A percentile compares a stretch with the other conserved stretches of the same genome.
These are phyloP conservation scores for Hyaloscypha variabilis DNA, from an alignment of 495 filamentous ascomycete species.

Conservation along the genomic window DNA sequence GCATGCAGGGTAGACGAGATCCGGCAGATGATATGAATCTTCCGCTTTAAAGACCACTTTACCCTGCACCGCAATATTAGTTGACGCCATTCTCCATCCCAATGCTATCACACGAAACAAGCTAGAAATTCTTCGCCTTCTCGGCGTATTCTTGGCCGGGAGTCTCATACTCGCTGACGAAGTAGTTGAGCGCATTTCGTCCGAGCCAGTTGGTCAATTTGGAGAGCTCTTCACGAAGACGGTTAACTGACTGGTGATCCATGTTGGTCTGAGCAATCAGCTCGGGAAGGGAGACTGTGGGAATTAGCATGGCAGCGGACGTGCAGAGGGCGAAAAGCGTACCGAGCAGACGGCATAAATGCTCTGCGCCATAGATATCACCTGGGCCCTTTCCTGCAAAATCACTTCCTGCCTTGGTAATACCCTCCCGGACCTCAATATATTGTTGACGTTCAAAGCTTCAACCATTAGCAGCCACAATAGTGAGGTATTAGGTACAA, in stretches of 20 bases:
- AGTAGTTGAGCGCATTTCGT: constrained; percentile 72
- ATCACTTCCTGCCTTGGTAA: constrained; percentile 56
- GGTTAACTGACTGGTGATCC: constrained; percentile 85
- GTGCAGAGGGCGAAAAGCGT: constrained; percentile 36
- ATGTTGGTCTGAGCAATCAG: constrained; percentile 96
- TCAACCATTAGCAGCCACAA: neutral
- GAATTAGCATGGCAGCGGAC: constrained; percentile 26
- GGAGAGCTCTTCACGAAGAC: constrained; percentile 82
- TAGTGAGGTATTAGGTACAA: neutral
- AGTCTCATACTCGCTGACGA: constrained; percentile 74
- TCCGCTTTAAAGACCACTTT: neutral
- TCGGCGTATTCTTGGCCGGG: constrained; percentile 53
- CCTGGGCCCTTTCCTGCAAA: constrained; percentile 63
- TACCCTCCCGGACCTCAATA: constrained; percentile 66
- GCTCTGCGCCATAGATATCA: constrained; percentile 93
- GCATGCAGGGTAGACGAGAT: neutral
- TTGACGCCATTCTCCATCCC: constrained; percentile 27
- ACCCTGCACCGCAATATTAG: neutral
- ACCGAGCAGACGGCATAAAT: constrained; percentile 88
- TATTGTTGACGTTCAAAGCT: constrained; percentile 89
- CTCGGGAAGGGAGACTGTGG: constrained; percentile 83
- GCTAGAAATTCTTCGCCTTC: constrained; percentile 38
- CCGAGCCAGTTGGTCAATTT: constrained; percentile 82
- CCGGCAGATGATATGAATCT: neutral
- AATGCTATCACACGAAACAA: constrained; percentile 3